These are phyloP conservation scores for Diaporthe aspalathi DNA, from an alignment of 2,329 filamentous ascomycete genomes.

Conservation along the genomic window DNA sequence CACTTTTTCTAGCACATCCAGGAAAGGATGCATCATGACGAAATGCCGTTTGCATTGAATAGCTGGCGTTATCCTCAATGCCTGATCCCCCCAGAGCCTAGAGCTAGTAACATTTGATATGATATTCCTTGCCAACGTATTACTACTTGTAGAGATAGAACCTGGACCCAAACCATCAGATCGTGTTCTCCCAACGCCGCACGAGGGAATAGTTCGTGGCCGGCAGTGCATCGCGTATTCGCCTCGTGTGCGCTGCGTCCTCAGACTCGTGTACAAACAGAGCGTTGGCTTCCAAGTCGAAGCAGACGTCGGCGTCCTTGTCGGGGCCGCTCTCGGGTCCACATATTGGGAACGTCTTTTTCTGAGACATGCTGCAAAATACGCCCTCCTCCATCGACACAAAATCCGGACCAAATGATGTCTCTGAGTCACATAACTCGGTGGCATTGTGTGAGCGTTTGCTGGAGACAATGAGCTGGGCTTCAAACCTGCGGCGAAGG, in stretches of 20 bases:
- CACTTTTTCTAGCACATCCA: not conserved
- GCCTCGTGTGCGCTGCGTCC: not conserved
- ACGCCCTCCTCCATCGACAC: constrained; percentile 7
- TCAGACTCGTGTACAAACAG: not conserved
- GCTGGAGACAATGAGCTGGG: not conserved
- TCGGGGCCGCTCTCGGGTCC: not conserved
- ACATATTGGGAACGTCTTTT: constrained; percentile 1
- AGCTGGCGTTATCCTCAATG: too few species aligned
- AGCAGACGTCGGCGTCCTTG: not conserved
- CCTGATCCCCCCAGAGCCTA: too few species aligned
- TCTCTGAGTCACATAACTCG: not conserved
- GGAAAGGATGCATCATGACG: too few species aligned
- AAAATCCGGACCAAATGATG: not conserved
- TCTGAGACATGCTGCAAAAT: constrained; percentile 20
- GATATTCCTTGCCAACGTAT: too few species aligned
- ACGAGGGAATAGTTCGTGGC: not conserved
- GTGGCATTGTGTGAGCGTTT: not conserved
- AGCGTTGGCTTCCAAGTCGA: not conserved
- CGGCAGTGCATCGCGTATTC: not conserved
- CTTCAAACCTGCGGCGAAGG: not conserved
- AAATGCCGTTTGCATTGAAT: too few species aligned
- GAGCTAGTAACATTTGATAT: too few species aligned
- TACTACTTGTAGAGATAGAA: too few species aligned
- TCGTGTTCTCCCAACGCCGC: not conserved
- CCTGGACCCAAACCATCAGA: not conserved